Evolutionary conservation across 208 protist species (phyloP).

Genomic region (Leishmania amazonensis): DNA sequence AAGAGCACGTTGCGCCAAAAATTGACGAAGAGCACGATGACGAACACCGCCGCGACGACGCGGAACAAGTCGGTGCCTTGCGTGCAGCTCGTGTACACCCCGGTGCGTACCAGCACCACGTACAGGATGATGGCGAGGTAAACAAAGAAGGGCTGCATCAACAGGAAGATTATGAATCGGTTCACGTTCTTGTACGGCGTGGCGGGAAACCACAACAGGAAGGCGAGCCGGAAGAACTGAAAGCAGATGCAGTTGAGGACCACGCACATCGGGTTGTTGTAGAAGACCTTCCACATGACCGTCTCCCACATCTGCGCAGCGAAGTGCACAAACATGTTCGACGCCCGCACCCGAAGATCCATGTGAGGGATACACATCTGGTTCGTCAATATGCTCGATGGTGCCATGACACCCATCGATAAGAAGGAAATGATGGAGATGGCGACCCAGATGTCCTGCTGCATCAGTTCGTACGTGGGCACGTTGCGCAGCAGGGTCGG

Average conservation of each 20-base stretch:
- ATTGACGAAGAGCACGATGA: slow-evolving; percentile 41
- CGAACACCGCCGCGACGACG: slow-evolving; percentile 26
- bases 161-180: slow-evolving; percentile 38
- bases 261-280: slow-evolving; percentile 47
- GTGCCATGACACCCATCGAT: slow-evolving; percentile 37
- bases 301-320: slow-evolving; percentile 42
- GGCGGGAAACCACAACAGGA: slow-evolving; percentile 28
- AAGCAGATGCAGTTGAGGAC: slow-evolving; percentile 48
- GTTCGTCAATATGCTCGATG: slow-evolving; percentile 39
- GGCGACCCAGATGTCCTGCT: slow-evolving; percentile 26
- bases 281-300: slow-evolving; percentile 80
- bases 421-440: slow-evolving; percentile 41
- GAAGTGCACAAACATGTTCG: slow-evolving; percentile 45
- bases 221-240: slow-evolving; percentile 30
- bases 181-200: slow-evolving; percentile 78
- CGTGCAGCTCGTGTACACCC: slow-evolving; percentile 48
- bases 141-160: slow-evolving; percentile 37
- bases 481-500: slow-evolving; percentile 59
- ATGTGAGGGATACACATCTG: slow-evolving; percentile 48
- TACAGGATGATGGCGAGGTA: slow-evolving; percentile 41
- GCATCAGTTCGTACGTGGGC: slow-evolving; percentile 45
- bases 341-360: slow-evolving; percentile 46
- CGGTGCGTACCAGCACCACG: slow-evolving; percentile 40
- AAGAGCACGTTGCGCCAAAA: slow-evolving; percentile 70
- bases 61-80: slow-evolving; percentile 57